Conservation (phyloP, 1,139 yeast species). For the Blastobotrys aristatus region DNA sequence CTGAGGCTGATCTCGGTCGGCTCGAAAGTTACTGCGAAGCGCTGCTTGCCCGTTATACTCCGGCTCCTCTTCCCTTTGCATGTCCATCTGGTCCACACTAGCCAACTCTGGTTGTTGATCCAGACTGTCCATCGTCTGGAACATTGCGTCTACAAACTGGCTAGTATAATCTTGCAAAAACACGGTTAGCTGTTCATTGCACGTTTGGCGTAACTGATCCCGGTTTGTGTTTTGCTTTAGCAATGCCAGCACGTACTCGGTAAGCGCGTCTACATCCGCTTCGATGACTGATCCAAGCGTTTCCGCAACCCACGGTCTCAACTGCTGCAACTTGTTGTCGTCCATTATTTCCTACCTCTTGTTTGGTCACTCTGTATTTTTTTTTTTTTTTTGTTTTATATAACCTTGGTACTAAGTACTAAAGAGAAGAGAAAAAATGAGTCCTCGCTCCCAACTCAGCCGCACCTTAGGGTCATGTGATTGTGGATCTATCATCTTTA, state of each 20-base stretch:
- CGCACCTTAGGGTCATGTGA: too few relatives aligned
- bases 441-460: too few relatives aligned
- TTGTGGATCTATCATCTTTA: too few relatives aligned
- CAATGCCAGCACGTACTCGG: constrained; percentile 44
- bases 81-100: not conserved
- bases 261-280: constrained; percentile 42
- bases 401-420: too few relatives aligned
- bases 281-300: constrained; percentile 35
- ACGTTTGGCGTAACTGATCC: constrained; percentile 32
- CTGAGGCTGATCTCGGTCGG: constrained; percentile 11
- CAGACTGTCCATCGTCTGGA: constrained; percentile 18
- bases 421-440: too few relatives aligned
- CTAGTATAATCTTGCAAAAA: constrained; percentile 30
- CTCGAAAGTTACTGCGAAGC: constrained; percentile 22
- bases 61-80: too few relatives aligned
- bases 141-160: constrained; percentile 33
- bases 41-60: constrained; percentile 17
- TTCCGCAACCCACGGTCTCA: constrained; percentile 39
- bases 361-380: not conserved
- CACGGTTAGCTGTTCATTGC: constrained; percentile 38
- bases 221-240: constrained; percentile 33
- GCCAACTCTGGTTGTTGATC: too few relatives aligned
- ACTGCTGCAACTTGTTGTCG: constrained; percentile 16
- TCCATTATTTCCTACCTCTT: constrained; percentile 19
- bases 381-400: too few relatives aligned